These are phyloP conservation scores for Lodderomyces elongisporus DNA, from an alignment of 1,139 yeast species.

Conservation along the genomic window DNA sequence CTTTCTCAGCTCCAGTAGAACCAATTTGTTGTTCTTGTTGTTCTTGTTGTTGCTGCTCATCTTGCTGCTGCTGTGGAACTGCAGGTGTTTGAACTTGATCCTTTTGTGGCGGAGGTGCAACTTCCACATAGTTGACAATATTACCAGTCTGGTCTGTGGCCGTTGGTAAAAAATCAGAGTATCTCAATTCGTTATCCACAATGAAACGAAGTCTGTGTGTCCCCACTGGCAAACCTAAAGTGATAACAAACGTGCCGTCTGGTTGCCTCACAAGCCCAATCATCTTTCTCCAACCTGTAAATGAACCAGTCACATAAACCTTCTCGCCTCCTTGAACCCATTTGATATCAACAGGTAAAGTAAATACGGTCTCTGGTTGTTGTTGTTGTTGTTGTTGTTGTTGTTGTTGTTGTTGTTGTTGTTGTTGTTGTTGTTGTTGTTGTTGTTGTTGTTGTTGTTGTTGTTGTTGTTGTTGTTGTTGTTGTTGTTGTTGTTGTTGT, in stretches of 20 bases:
- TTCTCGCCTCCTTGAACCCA: constrained; percentile 96
- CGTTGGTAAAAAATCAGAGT: constrained; percentile 43
- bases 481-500: constrained; percentile 18
- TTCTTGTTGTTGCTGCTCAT: constrained; percentile 11
- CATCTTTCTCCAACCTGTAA: constrained; percentile 50
- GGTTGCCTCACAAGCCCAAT: constrained; percentile 48
- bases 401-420: constrained; percentile 7
- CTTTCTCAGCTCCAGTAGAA: constrained; percentile 1
- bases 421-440: constrained; percentile 14
- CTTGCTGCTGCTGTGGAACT: constrained; percentile 24
- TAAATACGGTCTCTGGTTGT: constrained; percentile 24
- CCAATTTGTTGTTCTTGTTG: constrained; percentile 4
- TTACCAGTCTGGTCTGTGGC: constrained; percentile 52
- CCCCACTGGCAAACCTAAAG: constrained; percentile 44
- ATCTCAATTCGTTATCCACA: constrained; percentile 44
- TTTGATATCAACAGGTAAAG: constrained; percentile 73
- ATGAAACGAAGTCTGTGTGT: constrained; percentile 47
- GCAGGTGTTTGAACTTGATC: constrained; percentile 32
- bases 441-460: constrained; percentile 13
- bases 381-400: constrained; percentile 19
- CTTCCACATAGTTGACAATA: constrained; percentile 46
- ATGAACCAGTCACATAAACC: constrained; percentile 55
- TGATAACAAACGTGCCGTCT: constrained; percentile 34
- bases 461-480: constrained; percentile 9
- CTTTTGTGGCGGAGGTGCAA: constrained; percentile 39